phyloP scores from a whole-genome alignment of 2,329 filamentous ascomycete genomes.

The Botrytis medusae region DNA sequence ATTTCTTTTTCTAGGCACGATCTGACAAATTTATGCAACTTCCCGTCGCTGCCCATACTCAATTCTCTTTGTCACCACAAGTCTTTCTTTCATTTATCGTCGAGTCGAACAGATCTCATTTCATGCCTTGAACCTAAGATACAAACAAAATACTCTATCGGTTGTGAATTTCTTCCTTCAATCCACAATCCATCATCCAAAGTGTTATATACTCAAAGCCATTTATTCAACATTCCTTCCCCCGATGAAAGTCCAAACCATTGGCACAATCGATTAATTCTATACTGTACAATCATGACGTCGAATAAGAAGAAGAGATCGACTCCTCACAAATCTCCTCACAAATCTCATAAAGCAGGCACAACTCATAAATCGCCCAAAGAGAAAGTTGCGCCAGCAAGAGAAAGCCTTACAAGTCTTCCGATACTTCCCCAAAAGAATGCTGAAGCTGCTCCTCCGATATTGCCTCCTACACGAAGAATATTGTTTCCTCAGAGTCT shows the following conservation, averaged over 20 bases:
- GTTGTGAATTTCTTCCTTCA: not conserved
- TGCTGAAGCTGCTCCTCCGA: not conserved
- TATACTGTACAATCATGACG: not conserved
- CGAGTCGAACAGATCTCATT: not conserved
- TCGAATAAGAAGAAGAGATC: slow-evolving; percentile 1
- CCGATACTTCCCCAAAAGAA: not conserved
- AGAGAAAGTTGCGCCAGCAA: not conserved
- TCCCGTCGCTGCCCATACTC: not conserved
- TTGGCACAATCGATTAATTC: not conserved
- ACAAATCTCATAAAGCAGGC: not conserved
- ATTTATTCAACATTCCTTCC: not conserved
- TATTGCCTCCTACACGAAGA: slow-evolving; percentile 1
- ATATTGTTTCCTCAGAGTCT: not conserved
- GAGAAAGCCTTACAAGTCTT: not conserved
- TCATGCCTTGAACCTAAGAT: not conserved
- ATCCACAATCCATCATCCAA: not conserved
- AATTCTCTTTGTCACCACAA: not conserved
- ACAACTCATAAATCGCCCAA: not conserved
- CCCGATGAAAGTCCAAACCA: not conserved
- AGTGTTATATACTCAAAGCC: not conserved
- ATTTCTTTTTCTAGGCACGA: not conserved
- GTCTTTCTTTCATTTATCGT: not conserved
- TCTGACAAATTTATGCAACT: slow-evolving; percentile 1
- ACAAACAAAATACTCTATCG: not conserved
- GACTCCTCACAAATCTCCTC: not conserved